Conservation (phyloP, 2,329 filamentous ascomycete genomes). For the Knoxdaviesia proteae region DNA sequence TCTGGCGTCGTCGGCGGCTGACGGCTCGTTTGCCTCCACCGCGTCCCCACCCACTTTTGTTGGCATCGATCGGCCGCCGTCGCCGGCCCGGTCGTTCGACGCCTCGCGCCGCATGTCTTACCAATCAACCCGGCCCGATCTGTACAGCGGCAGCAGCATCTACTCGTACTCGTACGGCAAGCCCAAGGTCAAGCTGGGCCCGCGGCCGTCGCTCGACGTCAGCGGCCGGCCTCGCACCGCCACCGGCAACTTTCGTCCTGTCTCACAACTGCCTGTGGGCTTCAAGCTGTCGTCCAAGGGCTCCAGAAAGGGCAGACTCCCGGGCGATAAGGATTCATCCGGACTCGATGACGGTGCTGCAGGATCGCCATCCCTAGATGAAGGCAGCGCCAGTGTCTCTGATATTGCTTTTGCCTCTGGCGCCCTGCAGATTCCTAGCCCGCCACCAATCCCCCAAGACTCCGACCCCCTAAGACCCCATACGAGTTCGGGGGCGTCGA, state of each 20-base stretch:
- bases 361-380: no score
- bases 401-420: slow-evolving; percentile 16
- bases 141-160: slow-evolving; percentile 20
- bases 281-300: slow-evolving; percentile 47
- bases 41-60: slow-evolving; percentile 30
- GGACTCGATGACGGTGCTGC: no score
- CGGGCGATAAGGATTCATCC: no score
- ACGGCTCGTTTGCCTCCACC: slow-evolving; percentile 26
- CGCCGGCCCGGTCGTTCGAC: slow-evolving; percentile 21
- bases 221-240: slow-evolving; percentile 39
- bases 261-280: slow-evolving; percentile 64
- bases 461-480: slow-evolving; percentile 8
- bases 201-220: slow-evolving; percentile 55
- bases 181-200: slow-evolving; percentile 75
- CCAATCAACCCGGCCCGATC: slow-evolving; percentile 29
- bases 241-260: slow-evolving; percentile 42
- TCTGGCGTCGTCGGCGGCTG: slow-evolving; percentile 27
- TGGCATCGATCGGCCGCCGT: slow-evolving; percentile 22
- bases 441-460: no score
- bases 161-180: slow-evolving; percentile 32
- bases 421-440: slow-evolving; percentile 7
- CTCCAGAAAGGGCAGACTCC: slow-evolving; percentile 26
- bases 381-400: slow-evolving; percentile 5
- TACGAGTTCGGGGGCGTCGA: slow-evolving; percentile 11
- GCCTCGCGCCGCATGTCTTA: slow-evolving; percentile 23